Conservation (phyloP, 306 rosid genomes). For the Cercis canadensis region DNA sequence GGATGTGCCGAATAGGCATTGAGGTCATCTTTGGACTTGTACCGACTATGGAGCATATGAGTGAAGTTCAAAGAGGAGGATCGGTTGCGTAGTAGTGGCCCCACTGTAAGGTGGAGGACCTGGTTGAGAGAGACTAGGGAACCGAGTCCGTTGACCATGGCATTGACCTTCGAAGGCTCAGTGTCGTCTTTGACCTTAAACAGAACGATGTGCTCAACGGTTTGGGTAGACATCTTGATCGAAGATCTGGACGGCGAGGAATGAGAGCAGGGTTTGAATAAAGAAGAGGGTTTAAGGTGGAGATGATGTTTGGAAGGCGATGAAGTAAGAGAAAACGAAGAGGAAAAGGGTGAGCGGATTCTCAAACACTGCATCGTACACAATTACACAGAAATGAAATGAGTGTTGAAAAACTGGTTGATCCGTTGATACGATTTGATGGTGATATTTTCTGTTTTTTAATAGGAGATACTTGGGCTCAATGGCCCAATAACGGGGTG, state of each 20-base stretch:
- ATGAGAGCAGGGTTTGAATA: slow-evolving; percentile 29
- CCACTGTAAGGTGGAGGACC: slow-evolving; percentile 69
- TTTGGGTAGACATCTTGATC: slow-evolving; percentile 43
- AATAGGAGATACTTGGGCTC: too few relatives aligned
- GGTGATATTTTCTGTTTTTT: too few relatives aligned
- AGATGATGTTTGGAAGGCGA: slow-evolving; percentile 40
- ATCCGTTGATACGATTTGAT: too few relatives aligned
- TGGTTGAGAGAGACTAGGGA: slow-evolving; percentile 63
- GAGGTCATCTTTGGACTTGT: slow-evolving; percentile 69
- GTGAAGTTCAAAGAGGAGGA: slow-evolving; percentile 72
- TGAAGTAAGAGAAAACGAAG: slow-evolving; percentile 35
- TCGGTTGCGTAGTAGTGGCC: slow-evolving; percentile 66
- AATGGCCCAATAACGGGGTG: too few relatives aligned
- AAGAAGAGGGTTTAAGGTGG: neutral
- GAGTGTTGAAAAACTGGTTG: neutral
- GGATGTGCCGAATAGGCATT: slow-evolving; percentile 64
- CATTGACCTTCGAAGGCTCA: slow-evolving; percentile 60
- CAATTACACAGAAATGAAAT: neutral
- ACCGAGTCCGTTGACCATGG: slow-evolving; percentile 61
- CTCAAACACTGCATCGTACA: slow-evolving; percentile 43
- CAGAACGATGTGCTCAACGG: slow-evolving; percentile 80
- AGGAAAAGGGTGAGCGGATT: slow-evolving; percentile 11
- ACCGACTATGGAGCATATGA: slow-evolving; percentile 88
- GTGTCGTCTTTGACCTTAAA: slow-evolving; percentile 81
- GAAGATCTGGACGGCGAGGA: slow-evolving; percentile 15